Evolutionary conservation across 768 basidiomycete species (phyloP).

Genomic region (Lepiota brunneoincarnata): DNA sequence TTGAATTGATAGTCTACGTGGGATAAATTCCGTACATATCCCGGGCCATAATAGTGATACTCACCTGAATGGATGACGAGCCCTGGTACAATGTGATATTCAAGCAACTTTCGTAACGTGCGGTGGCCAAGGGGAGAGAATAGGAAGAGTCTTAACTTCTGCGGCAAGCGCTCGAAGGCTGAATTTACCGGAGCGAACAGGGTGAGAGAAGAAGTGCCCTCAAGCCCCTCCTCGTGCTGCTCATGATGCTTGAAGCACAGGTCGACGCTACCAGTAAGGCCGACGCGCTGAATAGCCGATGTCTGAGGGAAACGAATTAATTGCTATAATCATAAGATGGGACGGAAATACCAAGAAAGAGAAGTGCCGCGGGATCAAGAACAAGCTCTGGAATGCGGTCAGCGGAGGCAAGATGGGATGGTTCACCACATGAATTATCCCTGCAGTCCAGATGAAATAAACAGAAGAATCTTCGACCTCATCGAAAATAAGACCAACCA

Average conservation of each 20-base stretch:
- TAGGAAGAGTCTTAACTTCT: constrained; percentile 48
- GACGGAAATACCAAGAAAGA: constrained; percentile 42
- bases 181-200: constrained; percentile 55
- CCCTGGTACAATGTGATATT: constrained; percentile 56
- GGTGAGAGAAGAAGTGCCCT: constrained; percentile 45
- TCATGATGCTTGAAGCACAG: constrained; percentile 41
- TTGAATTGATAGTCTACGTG: constrained; percentile 29
- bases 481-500: constrained; percentile 30
- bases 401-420: constrained; percentile 56
- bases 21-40: background rate
- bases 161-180: constrained; percentile 46
- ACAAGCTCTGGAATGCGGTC: constrained; percentile 46
- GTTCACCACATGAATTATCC: constrained; percentile 50
- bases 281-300: constrained; percentile 52
- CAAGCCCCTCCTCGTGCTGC: constrained; percentile 33
- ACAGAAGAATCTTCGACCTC: too few relatives aligned
- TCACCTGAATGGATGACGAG: constrained; percentile 49
- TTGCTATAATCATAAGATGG: background rate
- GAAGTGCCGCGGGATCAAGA: constrained; percentile 39
- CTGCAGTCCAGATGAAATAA: constrained; percentile 19
- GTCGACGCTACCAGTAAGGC: constrained; percentile 41
- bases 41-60: constrained; percentile 5
- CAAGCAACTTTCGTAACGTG: constrained; percentile 50
- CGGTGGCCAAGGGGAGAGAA: constrained; percentile 58
- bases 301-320: constrained; percentile 33